Percentiles rank a stretch among this genome's conserved stretches.
Evolutionary conservation across 305 asterid species (phyloP).

Genomic region (Salvia sclarea): DNA sequence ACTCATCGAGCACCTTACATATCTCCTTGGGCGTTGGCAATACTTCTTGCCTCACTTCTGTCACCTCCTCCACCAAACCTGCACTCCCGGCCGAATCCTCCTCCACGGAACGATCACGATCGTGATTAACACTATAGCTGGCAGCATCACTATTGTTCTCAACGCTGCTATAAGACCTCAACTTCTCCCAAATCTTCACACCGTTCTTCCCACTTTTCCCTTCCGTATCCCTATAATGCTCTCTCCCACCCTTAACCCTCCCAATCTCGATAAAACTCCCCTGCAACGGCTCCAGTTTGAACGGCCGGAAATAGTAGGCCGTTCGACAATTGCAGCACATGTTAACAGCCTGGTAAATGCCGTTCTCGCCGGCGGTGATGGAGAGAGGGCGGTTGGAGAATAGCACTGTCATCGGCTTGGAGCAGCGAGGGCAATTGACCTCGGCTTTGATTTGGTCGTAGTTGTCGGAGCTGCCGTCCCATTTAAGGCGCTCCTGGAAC

Average conservation of each 20-base stretch:
- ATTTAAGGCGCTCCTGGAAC: slow-evolving; percentile 60
- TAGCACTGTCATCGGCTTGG: slow-evolving; percentile 60
- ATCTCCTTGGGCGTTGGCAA: slow-evolving; percentile 86
- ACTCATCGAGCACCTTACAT: slow-evolving; percentile 69
- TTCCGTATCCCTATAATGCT: slow-evolving; percentile 40
- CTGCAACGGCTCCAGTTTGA: slow-evolving; percentile 80
- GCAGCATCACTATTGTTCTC: slow-evolving; percentile 32
- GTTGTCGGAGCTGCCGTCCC: slow-evolving; percentile 71
- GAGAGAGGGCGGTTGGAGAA: slow-evolving; percentile 89
- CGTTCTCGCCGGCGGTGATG: slow-evolving; percentile 59
- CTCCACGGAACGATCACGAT: slow-evolving; percentile 33
- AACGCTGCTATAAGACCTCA: slow-evolving; percentile 70
- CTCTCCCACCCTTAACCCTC: slow-evolving; percentile 60
- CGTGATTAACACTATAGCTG: not conserved
- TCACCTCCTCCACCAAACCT: slow-evolving; percentile 34
- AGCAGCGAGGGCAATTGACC: slow-evolving; percentile 83
- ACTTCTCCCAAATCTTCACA: slow-evolving; percentile 84
- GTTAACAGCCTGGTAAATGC: slow-evolving; percentile 81
- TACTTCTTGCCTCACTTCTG: slow-evolving; percentile 46
- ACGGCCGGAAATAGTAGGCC: slow-evolving; percentile 80
- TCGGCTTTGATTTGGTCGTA: slow-evolving; percentile 77
- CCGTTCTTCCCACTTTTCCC: slow-evolving; percentile 47
- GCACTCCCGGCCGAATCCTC: slow-evolving; percentile 27
- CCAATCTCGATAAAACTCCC: slow-evolving; percentile 92
- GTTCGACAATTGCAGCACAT: slow-evolving; percentile 75